These are phyloP conservation scores for Puccinia novopanici DNA, from an alignment of 1,284 basidiomycete species.

Conservation along the genomic window DNA sequence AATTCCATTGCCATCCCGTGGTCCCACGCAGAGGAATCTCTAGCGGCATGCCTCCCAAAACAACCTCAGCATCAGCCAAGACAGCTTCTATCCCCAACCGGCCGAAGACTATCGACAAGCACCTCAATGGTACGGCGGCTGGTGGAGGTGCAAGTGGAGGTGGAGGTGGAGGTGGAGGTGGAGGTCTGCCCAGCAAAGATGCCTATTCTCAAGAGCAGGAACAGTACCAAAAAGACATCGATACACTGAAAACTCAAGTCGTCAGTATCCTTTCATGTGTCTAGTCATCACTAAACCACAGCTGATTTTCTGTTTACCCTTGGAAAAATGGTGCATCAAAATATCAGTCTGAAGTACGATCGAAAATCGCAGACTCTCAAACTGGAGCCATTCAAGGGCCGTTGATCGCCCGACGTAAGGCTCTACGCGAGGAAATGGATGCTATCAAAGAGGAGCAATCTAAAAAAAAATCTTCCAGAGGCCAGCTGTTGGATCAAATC, in stretches of 20 bases:
- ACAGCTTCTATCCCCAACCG: slow-evolving; percentile 24
- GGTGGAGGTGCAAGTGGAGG: background rate
- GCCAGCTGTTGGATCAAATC: slow-evolving; percentile 79
- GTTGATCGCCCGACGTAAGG: slow-evolving; percentile 72
- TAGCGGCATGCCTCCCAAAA: slow-evolving; percentile 16
- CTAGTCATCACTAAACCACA: background rate
- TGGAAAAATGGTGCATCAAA: background rate
- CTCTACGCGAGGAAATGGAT: slow-evolving; percentile 80
- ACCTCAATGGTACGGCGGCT: background rate
- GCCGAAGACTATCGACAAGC: background rate
- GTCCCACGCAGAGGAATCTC: background rate
- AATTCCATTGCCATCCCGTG: no score
- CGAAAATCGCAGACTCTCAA: slow-evolving; percentile 52
- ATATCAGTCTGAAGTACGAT: slow-evolving; percentile 27
- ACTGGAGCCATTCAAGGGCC: slow-evolving; percentile 57
- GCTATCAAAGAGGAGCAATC: slow-evolving; percentile 77
- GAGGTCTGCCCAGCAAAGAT: slow-evolving; percentile 13
- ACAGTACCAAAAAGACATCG: slow-evolving; percentile 25
- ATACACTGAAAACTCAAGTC: slow-evolving; percentile 14
- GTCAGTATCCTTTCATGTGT: background rate
- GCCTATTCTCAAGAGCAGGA: slow-evolving; percentile 25
- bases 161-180: no score
- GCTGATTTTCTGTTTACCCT: background rate
- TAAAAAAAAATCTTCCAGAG: slow-evolving; percentile 72
- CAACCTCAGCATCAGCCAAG: slow-evolving; percentile 9